phyloP scores from a whole-genome alignment of 139 green algal genomes.

The Mesostigma viride region DNA sequence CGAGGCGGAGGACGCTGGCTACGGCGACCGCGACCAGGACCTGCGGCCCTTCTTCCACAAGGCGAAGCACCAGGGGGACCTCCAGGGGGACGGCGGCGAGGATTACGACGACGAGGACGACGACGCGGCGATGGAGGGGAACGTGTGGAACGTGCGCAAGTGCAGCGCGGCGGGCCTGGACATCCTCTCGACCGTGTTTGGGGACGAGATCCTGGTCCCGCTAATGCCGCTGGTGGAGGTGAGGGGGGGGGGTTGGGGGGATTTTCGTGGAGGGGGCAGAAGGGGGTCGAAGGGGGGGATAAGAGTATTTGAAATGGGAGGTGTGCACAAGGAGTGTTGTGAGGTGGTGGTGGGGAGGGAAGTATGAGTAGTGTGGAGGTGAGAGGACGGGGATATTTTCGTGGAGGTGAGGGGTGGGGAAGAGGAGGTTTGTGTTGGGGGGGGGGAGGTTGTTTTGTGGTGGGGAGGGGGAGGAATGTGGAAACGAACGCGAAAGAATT shows the following conservation, averaged over 20 bases:
- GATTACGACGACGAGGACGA: conserved; percentile 47
- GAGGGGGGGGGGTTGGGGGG: conserved; percentile 40
- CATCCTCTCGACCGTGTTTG: conserved; percentile 60
- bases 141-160: conserved; percentile 81
- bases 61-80: conserved; percentile 24
- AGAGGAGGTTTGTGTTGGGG: too few relatives aligned
- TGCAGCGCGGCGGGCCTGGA: conserved; percentile 78
- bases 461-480: too few relatives aligned
- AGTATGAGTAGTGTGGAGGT: too few relatives aligned
- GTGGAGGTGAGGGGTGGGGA: too few relatives aligned
- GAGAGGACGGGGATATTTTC: too few relatives aligned
- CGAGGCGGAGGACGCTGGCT: conserved; percentile 78
- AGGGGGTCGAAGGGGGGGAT: background rate
- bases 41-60: conserved; percentile 33
- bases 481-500: too few relatives aligned
- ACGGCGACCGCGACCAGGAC: conserved; percentile 36
- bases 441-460: too few relatives aligned
- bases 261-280: too few relatives aligned
- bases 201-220: conserved; percentile 77
- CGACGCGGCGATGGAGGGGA: conserved; percentile 29
- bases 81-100: conserved; percentile 17
- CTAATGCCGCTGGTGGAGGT: conserved; percentile 80
- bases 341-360: too few relatives aligned
- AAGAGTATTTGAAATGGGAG: too few relatives aligned
- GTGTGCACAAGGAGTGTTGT: too few relatives aligned